These are phyloP conservation scores for Perkinsus olseni DNA, from an alignment of 169 alveolate genomes.

Conservation along the genomic window DNA sequence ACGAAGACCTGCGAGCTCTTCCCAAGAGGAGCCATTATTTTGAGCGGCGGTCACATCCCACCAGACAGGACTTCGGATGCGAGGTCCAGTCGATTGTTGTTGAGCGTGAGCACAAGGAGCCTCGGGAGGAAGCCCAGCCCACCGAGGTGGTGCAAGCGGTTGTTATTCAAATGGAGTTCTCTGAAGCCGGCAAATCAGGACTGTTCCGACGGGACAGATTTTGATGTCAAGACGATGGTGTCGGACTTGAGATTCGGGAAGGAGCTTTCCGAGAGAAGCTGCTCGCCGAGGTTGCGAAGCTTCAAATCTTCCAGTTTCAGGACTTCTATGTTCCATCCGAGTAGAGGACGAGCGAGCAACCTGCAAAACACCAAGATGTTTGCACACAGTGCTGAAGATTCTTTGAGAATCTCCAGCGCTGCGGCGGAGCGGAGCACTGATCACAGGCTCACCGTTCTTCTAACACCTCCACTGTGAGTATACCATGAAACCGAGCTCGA, in stretches of 20 bases:
- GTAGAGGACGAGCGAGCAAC: neutral
- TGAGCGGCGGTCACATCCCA: too few relatives aligned
- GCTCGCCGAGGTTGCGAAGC: neutral
- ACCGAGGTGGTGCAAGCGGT: neutral
- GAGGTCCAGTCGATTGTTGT: neutral
- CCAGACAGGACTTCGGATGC: too few relatives aligned
- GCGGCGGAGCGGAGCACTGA: too few relatives aligned
- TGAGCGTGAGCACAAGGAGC: neutral
- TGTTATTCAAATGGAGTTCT: neutral
- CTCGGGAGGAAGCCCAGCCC: neutral
- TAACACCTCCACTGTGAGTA: neutral
- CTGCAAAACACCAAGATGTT: too few relatives aligned
- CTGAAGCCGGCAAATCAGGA: neutral
- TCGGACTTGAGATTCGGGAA: too few relatives aligned
- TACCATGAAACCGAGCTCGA: neutral
- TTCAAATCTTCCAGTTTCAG: neutral
- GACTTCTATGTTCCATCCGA: neutral
- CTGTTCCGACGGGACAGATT: too few relatives aligned
- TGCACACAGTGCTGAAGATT: too few relatives aligned
- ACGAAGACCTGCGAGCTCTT: too few relatives aligned
- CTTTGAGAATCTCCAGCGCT: too few relatives aligned
- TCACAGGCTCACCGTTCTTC: neutral
- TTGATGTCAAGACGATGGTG: too few relatives aligned
- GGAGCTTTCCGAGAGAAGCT: neutral
- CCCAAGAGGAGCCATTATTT: too few relatives aligned